These are phyloP conservation scores for Alnus rubra DNA, from an alignment of 306 rosid species.

Conservation along the genomic window DNA sequence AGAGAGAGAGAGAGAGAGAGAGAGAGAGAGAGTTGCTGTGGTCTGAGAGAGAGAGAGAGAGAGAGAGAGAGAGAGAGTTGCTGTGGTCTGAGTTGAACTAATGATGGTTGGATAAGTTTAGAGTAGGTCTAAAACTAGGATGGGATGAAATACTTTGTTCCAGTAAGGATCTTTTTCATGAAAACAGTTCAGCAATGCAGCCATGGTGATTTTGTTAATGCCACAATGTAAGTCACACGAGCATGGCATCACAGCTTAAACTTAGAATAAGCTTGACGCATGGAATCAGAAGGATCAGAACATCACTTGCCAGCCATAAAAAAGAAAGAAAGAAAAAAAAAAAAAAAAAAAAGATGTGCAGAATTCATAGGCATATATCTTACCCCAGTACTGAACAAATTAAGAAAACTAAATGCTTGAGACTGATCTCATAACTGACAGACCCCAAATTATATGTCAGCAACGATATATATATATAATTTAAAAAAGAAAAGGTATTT, in stretches of 20 bases:
- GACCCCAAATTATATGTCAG: background rate
- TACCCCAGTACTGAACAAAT: background rate
- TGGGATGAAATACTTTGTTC: background rate
- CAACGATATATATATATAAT: background rate
- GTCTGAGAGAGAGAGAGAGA: no score
- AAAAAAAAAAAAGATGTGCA: no score
- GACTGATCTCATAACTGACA: background rate
- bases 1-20: no score
- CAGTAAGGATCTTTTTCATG: background rate
- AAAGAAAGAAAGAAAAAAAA: background rate
- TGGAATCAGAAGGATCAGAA: background rate
- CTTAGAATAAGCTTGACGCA: background rate
- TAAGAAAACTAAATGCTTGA: background rate
- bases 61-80: no score
- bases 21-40: no score
- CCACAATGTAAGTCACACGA: background rate
- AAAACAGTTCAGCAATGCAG: background rate
- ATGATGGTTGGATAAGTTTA: background rate
- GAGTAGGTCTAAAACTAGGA: background rate
- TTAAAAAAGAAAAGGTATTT: background rate
- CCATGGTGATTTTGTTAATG: background rate
- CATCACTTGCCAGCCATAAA: slow-evolving; percentile 1
- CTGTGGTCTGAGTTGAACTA: background rate
- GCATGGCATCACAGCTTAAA: background rate
- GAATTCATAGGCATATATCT: background rate